phyloP scores from a whole-genome alignment of 1,139 yeast species.

The Candida buenavistaensis region DNA sequence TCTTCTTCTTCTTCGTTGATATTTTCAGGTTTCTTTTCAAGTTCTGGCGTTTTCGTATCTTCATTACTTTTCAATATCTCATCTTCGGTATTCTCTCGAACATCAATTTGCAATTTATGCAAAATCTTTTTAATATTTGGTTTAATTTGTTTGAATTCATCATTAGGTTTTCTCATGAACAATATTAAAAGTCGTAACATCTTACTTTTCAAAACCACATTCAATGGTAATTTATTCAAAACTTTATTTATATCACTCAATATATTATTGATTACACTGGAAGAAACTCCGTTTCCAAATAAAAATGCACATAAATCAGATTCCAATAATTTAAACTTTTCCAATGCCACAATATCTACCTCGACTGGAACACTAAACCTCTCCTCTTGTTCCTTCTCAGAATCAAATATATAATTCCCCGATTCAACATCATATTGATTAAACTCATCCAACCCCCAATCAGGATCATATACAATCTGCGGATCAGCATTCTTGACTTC shows the following conservation, averaged over 20 bases:
- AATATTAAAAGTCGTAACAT: constrained; percentile 34
- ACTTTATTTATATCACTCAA: constrained; percentile 23
- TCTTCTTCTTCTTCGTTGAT: neutral
- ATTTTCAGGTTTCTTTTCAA: constrained; percentile 11
- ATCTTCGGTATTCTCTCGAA: constrained; percentile 17
- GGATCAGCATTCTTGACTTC: neutral
- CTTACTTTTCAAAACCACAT: constrained; percentile 31
- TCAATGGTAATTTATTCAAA: constrained; percentile 24
- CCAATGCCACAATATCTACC: constrained; percentile 14
- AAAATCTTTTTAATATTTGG: constrained; percentile 23
- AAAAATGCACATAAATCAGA: constrained; percentile 18
- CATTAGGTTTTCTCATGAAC: constrained; percentile 25
- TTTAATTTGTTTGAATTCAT: constrained; percentile 17
- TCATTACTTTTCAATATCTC: constrained; percentile 12
- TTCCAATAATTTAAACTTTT: constrained; percentile 23
- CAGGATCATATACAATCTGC: constrained; percentile 30
- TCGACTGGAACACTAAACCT: constrained; percentile 30
- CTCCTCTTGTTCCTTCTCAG: constrained; percentile 28
- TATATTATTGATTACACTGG: constrained; percentile 10
- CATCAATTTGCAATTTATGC: constrained; percentile 20
- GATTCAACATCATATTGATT: constrained; percentile 20
- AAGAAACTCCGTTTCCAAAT: constrained; percentile 14
- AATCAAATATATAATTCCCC: constrained; percentile 40
- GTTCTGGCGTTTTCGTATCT: neutral
- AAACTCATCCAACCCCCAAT: constrained; percentile 45